Base-by-base conservation (phyloP, 2,329 filamentous ascomycete genomes). In the Calonectria hawksworthii region DNA sequence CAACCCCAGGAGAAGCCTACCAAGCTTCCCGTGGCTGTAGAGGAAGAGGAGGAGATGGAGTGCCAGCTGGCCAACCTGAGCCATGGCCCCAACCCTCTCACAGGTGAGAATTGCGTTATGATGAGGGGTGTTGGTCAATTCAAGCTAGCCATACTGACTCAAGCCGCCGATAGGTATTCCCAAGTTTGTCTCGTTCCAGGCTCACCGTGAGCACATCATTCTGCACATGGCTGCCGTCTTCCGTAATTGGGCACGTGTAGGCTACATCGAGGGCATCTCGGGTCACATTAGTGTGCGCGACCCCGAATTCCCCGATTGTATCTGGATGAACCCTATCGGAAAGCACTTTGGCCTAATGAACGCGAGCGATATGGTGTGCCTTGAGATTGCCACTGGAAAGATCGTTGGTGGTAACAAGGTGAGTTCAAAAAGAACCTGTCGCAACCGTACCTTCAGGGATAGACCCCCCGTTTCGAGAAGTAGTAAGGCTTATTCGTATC, bases 261-360 rank as follows among this genome's bases (percentile, higher is more conserved):
- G 56, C 23, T 75, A 73, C 34, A 68, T 61, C 16, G 74, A 75
- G 34, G 74, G 74, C 26, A 65, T 70, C 36, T 73, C 70, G 10
- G 74, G 74, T 30, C 74, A 75, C 44, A 75, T 75, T 23, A 68
- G 61, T 23, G 52, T 75, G 32, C 74, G 74, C 14, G 70, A 73
- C 28, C 70, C 74, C 9, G 70, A 75, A 28, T 71, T 68, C 47
- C 70, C 74, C n/a, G 56, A 56, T 5, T 54, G 54, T 4, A 73
- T 73, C 52, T 73, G 66, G 74, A 75, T 71, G 70, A 75, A 75
- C 23, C 74, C 74, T 16, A 65, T 75, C 10, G 68, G 70, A 14
- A 68, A 72, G 16, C 74, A 73, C 41, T 75, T 75, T 47, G 70
- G 61, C 6, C 41, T 66, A 5, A 72, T 75, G 38, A 66, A 54